Evolutionary conservation across 2,329 filamentous ascomycete species (phyloP).

Genomic region (Talaromyces sp.): DNA sequence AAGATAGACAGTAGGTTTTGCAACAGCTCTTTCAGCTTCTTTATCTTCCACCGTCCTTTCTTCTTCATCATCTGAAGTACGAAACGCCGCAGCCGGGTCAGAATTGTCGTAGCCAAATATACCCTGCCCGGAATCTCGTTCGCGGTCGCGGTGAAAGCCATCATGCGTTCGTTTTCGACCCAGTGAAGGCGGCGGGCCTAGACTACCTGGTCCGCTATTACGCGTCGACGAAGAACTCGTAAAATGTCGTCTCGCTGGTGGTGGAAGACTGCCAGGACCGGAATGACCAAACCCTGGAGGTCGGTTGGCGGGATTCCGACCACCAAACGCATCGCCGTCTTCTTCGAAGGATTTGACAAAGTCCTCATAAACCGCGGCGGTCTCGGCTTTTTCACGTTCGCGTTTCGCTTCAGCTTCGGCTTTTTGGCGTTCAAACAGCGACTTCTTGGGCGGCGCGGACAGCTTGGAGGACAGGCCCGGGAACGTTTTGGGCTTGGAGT

Average conservation of each 20-base stretch:
- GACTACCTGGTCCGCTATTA: slow-evolving; percentile 44
- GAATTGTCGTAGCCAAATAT: slow-evolving; percentile 37
- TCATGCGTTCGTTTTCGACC: slow-evolving; percentile 41
- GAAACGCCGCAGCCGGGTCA: slow-evolving; percentile 36
- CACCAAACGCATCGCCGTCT: slow-evolving; percentile 23
- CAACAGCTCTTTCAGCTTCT: slow-evolving; percentile 41
- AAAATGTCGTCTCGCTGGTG: slow-evolving; percentile 58
- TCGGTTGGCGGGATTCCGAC: slow-evolving; percentile 14
- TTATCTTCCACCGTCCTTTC: slow-evolving; percentile 35
- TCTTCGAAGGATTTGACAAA: slow-evolving; percentile 68
- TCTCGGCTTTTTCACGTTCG: slow-evolving; percentile 76
- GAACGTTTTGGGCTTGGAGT: slow-evolving; percentile 45
- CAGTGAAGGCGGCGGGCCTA: slow-evolving; percentile 38
- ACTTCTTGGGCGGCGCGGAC: slow-evolving; percentile 74
- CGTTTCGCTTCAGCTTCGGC: slow-evolving; percentile 87
- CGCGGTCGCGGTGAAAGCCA: slow-evolving; percentile 31
- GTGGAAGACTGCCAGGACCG: slow-evolving; percentile 24
- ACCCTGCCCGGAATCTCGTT: slow-evolving; percentile 34
- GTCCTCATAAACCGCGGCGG: slow-evolving; percentile 76
- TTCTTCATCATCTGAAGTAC: slow-evolving; percentile 39
- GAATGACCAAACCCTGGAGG: slow-evolving; percentile 23
- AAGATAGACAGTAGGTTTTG: slow-evolving; percentile 52
- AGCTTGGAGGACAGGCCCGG: slow-evolving; percentile 72
- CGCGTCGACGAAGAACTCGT: slow-evolving; percentile 35
- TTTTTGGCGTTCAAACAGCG: slow-evolving; percentile 80